Conservation (phyloP, 2,329 filamentous ascomycete genomes). For the Penicillium sp. region DNA sequence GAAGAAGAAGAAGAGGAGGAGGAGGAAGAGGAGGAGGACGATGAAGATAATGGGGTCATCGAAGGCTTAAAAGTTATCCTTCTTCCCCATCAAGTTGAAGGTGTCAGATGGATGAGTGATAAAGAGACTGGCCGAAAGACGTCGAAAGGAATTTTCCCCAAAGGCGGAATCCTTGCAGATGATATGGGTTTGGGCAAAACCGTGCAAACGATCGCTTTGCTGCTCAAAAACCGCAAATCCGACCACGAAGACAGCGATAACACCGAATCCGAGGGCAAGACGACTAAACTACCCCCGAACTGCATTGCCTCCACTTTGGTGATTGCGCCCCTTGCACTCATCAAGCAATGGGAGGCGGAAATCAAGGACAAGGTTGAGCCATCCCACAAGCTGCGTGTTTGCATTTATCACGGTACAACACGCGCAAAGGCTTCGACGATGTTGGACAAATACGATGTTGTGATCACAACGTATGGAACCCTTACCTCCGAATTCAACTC, state of each 20-base stretch:
- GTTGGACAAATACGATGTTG: constrained; percentile 83
- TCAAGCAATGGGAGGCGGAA: constrained; percentile 95
- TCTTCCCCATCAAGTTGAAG: constrained; percentile 89
- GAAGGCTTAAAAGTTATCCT: constrained; percentile 84
- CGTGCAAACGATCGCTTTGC: constrained; percentile 84
- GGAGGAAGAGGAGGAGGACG: constrained; percentile 49
- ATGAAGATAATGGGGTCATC: constrained; percentile 62
- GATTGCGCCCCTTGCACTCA: constrained; percentile 86
- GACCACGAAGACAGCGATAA: constrained; percentile 40
- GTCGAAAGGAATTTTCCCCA: constrained; percentile 72
- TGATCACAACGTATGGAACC: constrained; percentile 96
- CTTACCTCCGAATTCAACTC: constrained; percentile 80
- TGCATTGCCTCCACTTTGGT: constrained; percentile 81
- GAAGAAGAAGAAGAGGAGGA: constrained; percentile 40
- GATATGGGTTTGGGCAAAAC: constrained; percentile 97
- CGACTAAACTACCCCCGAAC: constrained; percentile 66
- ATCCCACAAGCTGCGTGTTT: constrained; percentile 71
- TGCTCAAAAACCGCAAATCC: constrained; percentile 77
- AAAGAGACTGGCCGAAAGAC: constrained; percentile 86
- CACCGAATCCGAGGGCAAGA: constrained; percentile 37
- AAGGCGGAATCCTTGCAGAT: constrained; percentile 91
- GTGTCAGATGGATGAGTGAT: constrained; percentile 91
- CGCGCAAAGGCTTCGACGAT: constrained; percentile 76
- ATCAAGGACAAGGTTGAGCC: constrained; percentile 76
- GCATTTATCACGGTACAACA: constrained; percentile 85